These are phyloP conservation scores for Rhodosporidiobolus odoratus DNA, from an alignment of 768 basidiomycete genomes.

Conservation along the genomic window DNA sequence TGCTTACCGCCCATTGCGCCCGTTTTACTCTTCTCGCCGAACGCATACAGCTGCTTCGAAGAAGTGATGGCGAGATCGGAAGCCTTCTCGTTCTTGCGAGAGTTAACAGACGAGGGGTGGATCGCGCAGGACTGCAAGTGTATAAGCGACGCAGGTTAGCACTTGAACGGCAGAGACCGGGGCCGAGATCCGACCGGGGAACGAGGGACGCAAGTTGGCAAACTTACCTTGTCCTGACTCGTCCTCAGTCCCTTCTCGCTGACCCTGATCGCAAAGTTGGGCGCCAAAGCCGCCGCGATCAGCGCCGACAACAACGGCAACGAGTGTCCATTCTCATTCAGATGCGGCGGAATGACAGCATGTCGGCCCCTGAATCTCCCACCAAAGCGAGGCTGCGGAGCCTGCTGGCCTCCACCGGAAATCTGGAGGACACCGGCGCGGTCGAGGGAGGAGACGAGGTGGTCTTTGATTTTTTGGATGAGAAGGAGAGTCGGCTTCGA, in stretches of 20 bases:
- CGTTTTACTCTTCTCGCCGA: slow-evolving; percentile 75
- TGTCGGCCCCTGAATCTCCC: slow-evolving; percentile 40
- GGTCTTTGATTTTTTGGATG: slow-evolving; percentile 72
- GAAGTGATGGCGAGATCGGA: slow-evolving; percentile 44
- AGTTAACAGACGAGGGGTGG: slow-evolving; percentile 81
- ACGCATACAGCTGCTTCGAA: slow-evolving; percentile 75
- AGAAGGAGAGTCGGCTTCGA: slow-evolving; percentile 74
- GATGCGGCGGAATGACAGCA: slow-evolving; percentile 56
- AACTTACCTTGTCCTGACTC: slow-evolving; percentile 69
- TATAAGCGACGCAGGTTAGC: neutral
- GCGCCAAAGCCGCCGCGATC: slow-evolving; percentile 77
- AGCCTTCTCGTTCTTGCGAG: slow-evolving; percentile 55
- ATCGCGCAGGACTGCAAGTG: slow-evolving; percentile 61
- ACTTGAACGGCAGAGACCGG: too few species aligned
- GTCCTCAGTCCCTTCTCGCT: slow-evolving; percentile 65
- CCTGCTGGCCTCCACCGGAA: slow-evolving; percentile 60
- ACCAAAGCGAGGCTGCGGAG: slow-evolving; percentile 18
- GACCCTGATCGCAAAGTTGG: slow-evolving; percentile 78
- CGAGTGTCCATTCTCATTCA: slow-evolving; percentile 69
- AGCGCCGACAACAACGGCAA: slow-evolving; percentile 72
- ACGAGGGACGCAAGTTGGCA: neutral
- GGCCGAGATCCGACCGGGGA: neutral
- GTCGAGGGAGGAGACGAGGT: slow-evolving; percentile 70
- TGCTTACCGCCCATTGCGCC: slow-evolving; percentile 34
- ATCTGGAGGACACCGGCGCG: slow-evolving; percentile 75